Base-by-base conservation (phyloP, 1,284 basidiomycete species). In the Taiwanofungus camphoratus region DNA sequence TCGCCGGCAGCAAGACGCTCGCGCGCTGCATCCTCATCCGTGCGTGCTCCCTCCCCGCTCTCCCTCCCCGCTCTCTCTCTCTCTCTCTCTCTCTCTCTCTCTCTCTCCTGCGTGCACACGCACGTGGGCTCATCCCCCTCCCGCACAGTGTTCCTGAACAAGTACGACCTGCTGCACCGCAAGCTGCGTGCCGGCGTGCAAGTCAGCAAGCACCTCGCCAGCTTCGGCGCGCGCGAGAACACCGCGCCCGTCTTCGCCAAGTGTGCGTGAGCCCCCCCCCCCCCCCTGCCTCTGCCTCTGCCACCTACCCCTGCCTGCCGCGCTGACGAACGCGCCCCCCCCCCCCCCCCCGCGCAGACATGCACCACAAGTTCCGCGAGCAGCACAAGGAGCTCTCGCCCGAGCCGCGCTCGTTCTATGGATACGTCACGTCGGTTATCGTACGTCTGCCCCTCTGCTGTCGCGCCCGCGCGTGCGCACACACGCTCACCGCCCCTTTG, bases 281-380 rank as follows among this genome's bases (percentile, higher is more conserved):
- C n/a, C n/a, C n/a, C n/a, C n/a, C n/a, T n/a, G n/a, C n/a, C n/a
- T n/a, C n/a, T n/a, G n/a, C n/a, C n/a, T n/a, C n/a, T n/a, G n/a
- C n/a, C n/a, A n/a, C n/a, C n/a, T n/a, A n/a, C n/a, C n/a, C n/a
- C n/a, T n/a, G n/a, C n/a, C n/a, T n/a, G n/a, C n/a, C n/a, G n/a
- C n/a, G n/a, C n/a, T n/a, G n/a, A n/a, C n/a, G n/a, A n/a, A n/a
- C n/a, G n/a, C n/a, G n/a, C n/a, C n/a, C n/a, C n/a, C n/a, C n/a
- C n/a, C n/a, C n/a, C n/a, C n/a, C n/a, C n/a, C n/a, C n/a, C n/a
- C n/a, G n/a, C n/a, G n/a, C 52, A 84, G 79, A 84, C 54, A 74
- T 84, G 55, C 75, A 79, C 42, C 70, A 73, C 21, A 79, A 80
- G 57, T 82, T 82, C 59, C 73, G 69, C 45, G 77, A 80, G 42